Conservation (phyloP, 257 asterid genomes). For the Striga asiatica region DNA sequence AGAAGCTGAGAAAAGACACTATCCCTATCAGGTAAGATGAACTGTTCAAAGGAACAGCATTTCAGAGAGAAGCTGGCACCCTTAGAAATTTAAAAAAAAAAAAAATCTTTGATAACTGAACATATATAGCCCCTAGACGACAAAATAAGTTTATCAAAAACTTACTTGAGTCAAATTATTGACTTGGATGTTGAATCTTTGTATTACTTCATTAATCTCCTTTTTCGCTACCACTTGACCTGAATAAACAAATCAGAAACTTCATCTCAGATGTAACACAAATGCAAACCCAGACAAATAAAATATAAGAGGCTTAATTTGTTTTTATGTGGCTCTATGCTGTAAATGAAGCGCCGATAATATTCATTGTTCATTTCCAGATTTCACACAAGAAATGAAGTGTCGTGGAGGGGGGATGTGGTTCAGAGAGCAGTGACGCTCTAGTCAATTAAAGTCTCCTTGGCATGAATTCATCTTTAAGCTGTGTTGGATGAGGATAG, state of each 20-base stretch:
- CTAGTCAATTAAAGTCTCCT: slow-evolving; percentile 1
- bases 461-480: too few species aligned
- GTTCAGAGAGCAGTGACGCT: slow-evolving; percentile 4
- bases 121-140: background rate
- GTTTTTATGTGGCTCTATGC: background rate
- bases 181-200: slow-evolving; percentile 87
- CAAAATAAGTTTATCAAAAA: slow-evolving; percentile 13
- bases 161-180: slow-evolving; percentile 94
- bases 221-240: slow-evolving; percentile 61
- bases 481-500: slow-evolving; percentile 2
- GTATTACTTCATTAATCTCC: slow-evolving; percentile 49
- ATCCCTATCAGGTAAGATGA: background rate
- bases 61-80: background rate
- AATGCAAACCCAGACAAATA: slow-evolving; percentile 2
- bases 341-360: background rate
- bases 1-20: background rate
- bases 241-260: slow-evolving; percentile 21
- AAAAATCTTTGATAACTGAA: background rate
- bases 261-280: slow-evolving; percentile 8
- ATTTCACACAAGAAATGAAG: background rate
- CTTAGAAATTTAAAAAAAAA: background rate
- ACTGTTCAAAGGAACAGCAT: background rate
- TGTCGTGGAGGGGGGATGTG: background rate
- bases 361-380: background rate
- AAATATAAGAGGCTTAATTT: background rate